Evolutionary conservation across 441 rosid genomes (phyloP), one percentile per base, ranked within the genome.

Genomic region (Jatropha multifida): DNA sequence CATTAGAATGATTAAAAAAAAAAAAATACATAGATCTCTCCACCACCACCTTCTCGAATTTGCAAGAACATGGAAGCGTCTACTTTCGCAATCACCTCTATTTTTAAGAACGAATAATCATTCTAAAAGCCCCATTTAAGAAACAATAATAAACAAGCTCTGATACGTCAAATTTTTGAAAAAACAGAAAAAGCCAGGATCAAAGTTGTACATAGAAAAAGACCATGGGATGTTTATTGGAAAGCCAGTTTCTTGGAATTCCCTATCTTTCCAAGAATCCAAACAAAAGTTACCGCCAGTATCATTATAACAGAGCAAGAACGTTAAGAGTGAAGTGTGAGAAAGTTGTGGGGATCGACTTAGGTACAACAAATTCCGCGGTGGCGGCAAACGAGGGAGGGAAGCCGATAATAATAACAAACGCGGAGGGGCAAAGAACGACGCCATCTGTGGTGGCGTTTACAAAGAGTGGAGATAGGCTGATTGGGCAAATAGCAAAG

Each of bases 341-440:
- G 86, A 91, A 89, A 69, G 92, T 88, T 41, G 94, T 89, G 42
- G 96, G 92, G 12, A 88, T 91, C 74, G 96, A 91, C 76, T 70
- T 91, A 44, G 96, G 94, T 37, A 91, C 94, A 13, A 91, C 96
- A 9, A 89, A 91, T 75, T 89, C 99, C 5, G 97, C 98, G 0
- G 99, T 91, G 55, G 99, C 97, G 13, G 99, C 94, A 0, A 93
- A 90, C 94, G 98, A 95, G 78, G 99, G 97, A 67, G 98, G 99
- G 41, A 86, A 94, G 77, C 99, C 98, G 3, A 91, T 93, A n/a
- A 93, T 94, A 55, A 94, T 94, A 27, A 89, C 98, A 0, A 93
- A 94, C 78, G 92, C 90, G 0, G 99, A 94, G 77, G 99, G 98
- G 37, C 99, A 95, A 80, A 85, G 98, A 65, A 95, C 98, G 55